A percentile compares a stretch with the other conserved stretches of the same genome.
phyloP scores from a whole-genome alignment of 2,329 filamentous ascomycete species.

The Penicillium sp. region DNA sequence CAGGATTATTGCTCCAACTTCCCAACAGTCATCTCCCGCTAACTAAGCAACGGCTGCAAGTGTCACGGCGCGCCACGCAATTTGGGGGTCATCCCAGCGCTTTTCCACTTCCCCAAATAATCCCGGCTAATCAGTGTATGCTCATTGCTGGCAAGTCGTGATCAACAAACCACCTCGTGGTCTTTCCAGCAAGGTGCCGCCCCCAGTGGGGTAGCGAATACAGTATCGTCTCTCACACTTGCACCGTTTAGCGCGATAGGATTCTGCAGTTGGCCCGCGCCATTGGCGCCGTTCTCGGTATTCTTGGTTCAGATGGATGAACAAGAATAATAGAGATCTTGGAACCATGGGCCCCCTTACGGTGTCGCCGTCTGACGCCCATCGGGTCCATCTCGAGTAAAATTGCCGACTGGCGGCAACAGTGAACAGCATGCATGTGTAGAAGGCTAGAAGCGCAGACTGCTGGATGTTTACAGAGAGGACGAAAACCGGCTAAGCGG shows the following conservation, averaged over 20 bases:
- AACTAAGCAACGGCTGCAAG: neutral
- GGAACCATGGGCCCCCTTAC: too few species aligned
- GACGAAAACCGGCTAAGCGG: neutral
- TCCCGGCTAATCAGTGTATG: neutral
- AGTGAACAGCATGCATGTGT: neutral
- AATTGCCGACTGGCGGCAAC: neutral
- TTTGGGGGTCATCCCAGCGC: neutral
- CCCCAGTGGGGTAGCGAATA: neutral
- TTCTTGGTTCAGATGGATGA: constrained; percentile 1
- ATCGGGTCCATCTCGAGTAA: neutral
- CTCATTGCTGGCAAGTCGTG: neutral
- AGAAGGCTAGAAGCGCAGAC: neutral
- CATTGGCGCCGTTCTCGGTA: constrained; percentile 2
- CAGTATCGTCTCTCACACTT: neutral
- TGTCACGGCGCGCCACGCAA: constrained; percentile 1
- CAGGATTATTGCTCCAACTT: neutral
- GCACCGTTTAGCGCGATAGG: neutral
- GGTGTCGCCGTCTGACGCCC: neutral
- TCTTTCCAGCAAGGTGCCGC: neutral
- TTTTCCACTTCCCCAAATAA: neutral
- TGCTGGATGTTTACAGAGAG: neutral
- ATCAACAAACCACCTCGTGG: neutral
- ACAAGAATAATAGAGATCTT: neutral
- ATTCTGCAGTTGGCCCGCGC: neutral
- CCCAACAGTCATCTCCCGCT: neutral